Percentiles rank a stretch among this genome's conserved stretches.
Conservation (phyloP, 305 asterid genomes). For the Solanum hybrid region DNA sequence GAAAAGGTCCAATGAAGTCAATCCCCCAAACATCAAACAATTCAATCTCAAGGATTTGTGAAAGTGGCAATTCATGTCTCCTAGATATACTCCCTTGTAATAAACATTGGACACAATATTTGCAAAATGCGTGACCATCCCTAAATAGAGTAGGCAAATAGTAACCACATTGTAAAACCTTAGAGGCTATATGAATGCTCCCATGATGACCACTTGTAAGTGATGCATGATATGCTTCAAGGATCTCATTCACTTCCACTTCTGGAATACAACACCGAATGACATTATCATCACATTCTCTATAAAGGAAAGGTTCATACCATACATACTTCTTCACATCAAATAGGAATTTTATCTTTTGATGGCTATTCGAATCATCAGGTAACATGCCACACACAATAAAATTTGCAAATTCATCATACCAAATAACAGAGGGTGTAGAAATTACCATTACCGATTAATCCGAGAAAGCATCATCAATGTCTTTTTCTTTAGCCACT, state of each 20-base stretch:
- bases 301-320: background rate
- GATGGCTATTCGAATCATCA: background rate
- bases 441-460: background rate
- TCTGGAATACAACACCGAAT: background rate
- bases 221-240: background rate
- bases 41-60: background rate
- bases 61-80: background rate
- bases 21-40: background rate
- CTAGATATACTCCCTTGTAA: background rate
- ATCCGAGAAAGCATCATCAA: background rate
- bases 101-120: background rate
- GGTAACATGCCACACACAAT: background rate
- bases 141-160: background rate
- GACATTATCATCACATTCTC: background rate
- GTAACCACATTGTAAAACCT: background rate
- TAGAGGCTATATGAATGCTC: background rate
- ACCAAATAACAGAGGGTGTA: background rate
- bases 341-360: background rate
- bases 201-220: background rate
- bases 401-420: background rate
- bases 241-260: background rate
- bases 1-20: background rate
- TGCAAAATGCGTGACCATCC: background rate
- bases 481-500: background rate
- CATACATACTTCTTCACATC: background rate